Evolutionary conservation across 2,329 filamentous ascomycete species (phyloP).

Genomic region (Penicillium sp.): DNA sequence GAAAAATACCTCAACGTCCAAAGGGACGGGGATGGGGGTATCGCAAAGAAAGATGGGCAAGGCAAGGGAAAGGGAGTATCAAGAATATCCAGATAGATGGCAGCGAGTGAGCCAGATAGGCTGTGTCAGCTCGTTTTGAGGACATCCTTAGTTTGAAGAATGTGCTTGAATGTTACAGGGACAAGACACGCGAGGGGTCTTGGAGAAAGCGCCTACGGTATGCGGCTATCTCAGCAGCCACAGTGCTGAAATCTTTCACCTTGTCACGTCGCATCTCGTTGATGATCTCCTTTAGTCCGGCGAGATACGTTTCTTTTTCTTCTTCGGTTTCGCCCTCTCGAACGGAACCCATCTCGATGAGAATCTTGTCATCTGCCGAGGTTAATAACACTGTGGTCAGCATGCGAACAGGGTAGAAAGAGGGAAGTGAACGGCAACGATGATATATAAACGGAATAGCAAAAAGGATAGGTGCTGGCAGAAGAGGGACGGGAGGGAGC

Average conservation of each 20-base stretch:
- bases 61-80: neutral
- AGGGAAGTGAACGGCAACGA: conserved; percentile 16
- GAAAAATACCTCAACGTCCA: conserved; percentile 11
- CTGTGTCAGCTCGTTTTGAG: conserved; percentile 19
- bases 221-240: conserved; percentile 51
- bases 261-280: conserved; percentile 51
- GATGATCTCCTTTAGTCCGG: conserved; percentile 51
- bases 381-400: conserved; percentile 45
- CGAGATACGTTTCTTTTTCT: conserved; percentile 46
- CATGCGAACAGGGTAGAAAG: conserved; percentile 31
- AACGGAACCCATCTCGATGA: conserved; percentile 51
- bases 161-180: conserved; percentile 38
- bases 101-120: conserved; percentile 9
- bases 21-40: conserved; percentile 11
- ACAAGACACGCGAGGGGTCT: conserved; percentile 47
- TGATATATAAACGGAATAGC: conserved; percentile 1
- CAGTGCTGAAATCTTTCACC: conserved; percentile 52
- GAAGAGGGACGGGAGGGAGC: conserved; percentile 5
- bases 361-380: conserved; percentile 52
- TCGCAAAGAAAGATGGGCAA: conserved; percentile 11
- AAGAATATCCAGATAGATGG: conserved; percentile 8
- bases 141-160: conserved; percentile 6
- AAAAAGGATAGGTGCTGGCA: conserved; percentile 6
- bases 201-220: conserved; percentile 53
- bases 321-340: conserved; percentile 48